phyloP scores from a whole-genome alignment of 345 rosid species.

The Theobroma cacao region DNA sequence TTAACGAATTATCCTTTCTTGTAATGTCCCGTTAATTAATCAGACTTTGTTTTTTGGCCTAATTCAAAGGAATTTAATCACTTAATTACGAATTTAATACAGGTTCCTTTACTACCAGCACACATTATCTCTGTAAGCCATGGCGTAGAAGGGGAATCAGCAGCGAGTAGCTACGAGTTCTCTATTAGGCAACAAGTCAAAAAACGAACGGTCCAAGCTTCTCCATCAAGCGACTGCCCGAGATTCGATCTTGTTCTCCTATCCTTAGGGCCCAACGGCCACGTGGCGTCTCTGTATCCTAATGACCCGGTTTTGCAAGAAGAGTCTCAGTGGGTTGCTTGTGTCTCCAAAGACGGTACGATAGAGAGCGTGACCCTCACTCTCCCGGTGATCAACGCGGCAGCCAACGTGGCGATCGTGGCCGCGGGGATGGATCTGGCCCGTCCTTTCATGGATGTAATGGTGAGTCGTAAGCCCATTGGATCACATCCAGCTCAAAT shows the following conservation, averaged over 20 bases:
- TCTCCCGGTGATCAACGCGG: constrained; percentile 40
- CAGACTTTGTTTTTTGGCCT: too few species aligned
- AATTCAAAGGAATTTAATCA: not conserved
- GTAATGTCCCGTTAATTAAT: too few species aligned
- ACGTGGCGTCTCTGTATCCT: constrained; percentile 31
- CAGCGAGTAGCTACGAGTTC: constrained; percentile 31
- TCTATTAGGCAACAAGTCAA: constrained; percentile 33
- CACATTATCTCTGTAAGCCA: constrained; percentile 27
- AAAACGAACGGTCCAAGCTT: constrained; percentile 26
- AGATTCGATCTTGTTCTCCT: constrained; percentile 37
- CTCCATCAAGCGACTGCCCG: constrained; percentile 34
- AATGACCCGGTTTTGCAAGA: constrained; percentile 22
- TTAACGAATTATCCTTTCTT: too few species aligned
- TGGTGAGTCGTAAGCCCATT: not conserved
- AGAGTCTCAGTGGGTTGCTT: constrained; percentile 33
- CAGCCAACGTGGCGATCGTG: constrained; percentile 34
- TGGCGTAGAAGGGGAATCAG: constrained; percentile 28
- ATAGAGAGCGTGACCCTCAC: constrained; percentile 28
- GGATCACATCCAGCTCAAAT: constrained; percentile 15
- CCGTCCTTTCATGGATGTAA: constrained; percentile 12
- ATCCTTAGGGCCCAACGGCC: constrained; percentile 4
- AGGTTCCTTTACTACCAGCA: constrained; percentile 35
- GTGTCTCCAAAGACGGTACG: constrained; percentile 8
- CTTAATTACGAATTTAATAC: not conserved
- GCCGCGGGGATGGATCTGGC: constrained; percentile 28